These are phyloP conservation scores for Austroboletus niveus DNA, from an alignment of 1,284 basidiomycete species.

Conservation along the genomic window DNA sequence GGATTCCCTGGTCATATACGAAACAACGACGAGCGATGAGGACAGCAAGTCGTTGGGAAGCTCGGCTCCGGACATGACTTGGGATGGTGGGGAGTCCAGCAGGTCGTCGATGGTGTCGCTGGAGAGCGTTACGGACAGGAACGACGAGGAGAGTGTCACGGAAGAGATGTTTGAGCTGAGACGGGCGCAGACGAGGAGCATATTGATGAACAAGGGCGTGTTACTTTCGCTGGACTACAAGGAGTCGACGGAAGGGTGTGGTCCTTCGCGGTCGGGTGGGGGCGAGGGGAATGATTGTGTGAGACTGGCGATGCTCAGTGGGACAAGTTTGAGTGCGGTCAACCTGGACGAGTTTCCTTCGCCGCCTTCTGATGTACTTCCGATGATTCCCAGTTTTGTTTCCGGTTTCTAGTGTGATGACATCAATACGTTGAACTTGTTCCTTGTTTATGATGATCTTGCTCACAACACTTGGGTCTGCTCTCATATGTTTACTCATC, in stretches of 20 bases:
- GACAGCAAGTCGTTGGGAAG: conserved; percentile 25
- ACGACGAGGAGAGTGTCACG: conserved; percentile 26
- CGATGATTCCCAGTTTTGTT: conserved; percentile 31
- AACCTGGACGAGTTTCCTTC: conserved; percentile 45
- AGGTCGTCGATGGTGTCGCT: conserved; percentile 25
- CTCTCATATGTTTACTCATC: conserved; percentile 26
- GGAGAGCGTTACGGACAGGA: conserved; percentile 19
- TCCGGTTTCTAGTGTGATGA: conserved; percentile 21
- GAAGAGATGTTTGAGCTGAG: conserved; percentile 42
- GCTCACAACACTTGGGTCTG: conserved; percentile 6
- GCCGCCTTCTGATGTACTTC: conserved; percentile 36
- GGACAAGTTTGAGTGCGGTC: conserved; percentile 35
- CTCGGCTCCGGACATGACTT: conserved; percentile 27
- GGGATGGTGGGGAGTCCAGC: conserved; percentile 23
- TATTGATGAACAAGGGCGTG: conserved; percentile 47
- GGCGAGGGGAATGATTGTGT: background rate
- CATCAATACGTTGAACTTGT: background rate
- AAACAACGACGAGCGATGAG: conserved; percentile 11
- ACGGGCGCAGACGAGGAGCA: conserved; percentile 45
- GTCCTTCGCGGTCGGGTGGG: conserved; percentile 1
- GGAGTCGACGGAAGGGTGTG: conserved; percentile 15
- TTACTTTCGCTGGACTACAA: conserved; percentile 32
- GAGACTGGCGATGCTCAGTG: conserved; percentile 33
- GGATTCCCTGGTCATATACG: background rate
- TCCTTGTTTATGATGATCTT: background rate